Conservation (phyloP, 306 rosid species). For the Herpetospermum pedunculosum region DNA sequence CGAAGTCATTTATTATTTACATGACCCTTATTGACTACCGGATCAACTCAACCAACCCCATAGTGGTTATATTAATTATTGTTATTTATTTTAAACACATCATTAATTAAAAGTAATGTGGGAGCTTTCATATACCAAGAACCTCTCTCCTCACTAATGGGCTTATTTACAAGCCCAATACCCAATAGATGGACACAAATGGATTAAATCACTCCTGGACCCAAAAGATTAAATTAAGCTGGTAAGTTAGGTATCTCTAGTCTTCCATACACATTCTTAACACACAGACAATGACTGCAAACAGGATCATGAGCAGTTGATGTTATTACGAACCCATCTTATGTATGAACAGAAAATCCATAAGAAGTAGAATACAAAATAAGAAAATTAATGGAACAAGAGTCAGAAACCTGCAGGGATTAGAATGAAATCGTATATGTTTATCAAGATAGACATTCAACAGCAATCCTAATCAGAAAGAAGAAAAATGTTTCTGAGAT, state of each 20-base stretch:
- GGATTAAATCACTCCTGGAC: not conserved
- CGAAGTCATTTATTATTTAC: too few species aligned
- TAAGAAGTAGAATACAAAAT: not conserved
- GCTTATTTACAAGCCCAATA: too few species aligned
- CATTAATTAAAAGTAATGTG: too few species aligned
- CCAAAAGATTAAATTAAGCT: not conserved
- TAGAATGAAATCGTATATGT: not conserved
- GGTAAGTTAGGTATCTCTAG: not conserved
- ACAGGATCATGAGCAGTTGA: not conserved
- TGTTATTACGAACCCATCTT: not conserved
- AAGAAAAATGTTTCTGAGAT: not conserved
- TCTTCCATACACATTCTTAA: not conserved
- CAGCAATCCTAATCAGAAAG: not conserved
- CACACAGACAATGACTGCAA: not conserved
- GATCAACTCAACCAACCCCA: too few species aligned
- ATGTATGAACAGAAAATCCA: not conserved
- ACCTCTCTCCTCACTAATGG: too few species aligned
- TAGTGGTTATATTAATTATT: too few species aligned
- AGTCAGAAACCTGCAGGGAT: not conserved
- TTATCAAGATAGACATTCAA: not conserved
- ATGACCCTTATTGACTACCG: too few species aligned
- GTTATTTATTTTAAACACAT: too few species aligned
- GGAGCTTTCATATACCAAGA: too few species aligned
- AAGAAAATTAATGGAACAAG: not conserved
- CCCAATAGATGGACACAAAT: too few species aligned